Evolutionary conservation across 2,329 filamentous ascomycete genomes (phyloP), one percentile per base, ranked within the genome.

Genomic region (Fusarium nodosum): DNA sequence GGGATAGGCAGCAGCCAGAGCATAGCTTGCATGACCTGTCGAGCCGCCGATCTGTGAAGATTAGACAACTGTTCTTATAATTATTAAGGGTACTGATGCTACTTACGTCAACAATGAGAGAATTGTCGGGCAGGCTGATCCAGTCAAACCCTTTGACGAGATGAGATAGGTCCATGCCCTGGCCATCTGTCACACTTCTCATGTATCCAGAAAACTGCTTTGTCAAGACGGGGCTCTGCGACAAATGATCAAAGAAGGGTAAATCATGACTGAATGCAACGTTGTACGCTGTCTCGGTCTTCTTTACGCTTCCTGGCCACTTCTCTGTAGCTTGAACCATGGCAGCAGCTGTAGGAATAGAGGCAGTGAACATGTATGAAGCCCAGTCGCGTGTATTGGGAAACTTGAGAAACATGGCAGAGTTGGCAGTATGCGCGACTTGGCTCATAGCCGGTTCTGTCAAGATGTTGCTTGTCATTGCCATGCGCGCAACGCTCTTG

Each of bases 161-260:
- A 47, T 60, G 56, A 7, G 33, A 24, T 2, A 60, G 41, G 12
- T 60, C 41, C 47, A 47, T 60, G 33, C 56, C 48, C 9, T 47
- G 56, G 1, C 48, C 42, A 9, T 46, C 41, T 12, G 48, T 41
- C 5, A 54, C 56, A 30, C 39, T 54, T 28, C 39, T 53, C 56
- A 60, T 60, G 26, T 60, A 60, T 3, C 56, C 56, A 22, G 56
- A 39, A 5, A 60, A 60, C 20, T 54, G 48, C 26, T 60, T 54
- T 11, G 41, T 46, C 13, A 53, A 24, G 4, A 33, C 18, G 4
- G 56, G 56, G 10, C 41, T 46, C 18, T 60, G 56, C 2, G 41
- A 46, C 7, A 60, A 28, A n/a, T 60, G 56, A 20, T 60, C 48
- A 18, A 60, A 60, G 22, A 60, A 60, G 4, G 56, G 48, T 11